Base-by-base conservation (phyloP, 768 basidiomycete genomes). In the Lentinula edodes region DNA sequence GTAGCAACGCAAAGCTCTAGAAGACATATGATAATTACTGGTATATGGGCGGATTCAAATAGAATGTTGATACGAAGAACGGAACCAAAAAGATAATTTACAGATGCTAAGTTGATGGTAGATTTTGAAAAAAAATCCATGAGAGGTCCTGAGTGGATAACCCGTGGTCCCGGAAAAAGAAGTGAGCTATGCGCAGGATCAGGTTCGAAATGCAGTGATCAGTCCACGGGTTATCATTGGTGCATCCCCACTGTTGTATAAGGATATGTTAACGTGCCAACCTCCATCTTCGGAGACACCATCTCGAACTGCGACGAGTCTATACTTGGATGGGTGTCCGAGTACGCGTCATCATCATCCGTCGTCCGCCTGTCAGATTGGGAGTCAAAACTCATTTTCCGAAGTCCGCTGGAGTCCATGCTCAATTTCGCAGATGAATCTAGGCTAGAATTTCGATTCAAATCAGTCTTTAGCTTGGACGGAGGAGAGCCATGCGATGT, bases 221-320 rank as follows among this genome's bases (percentile, higher is more conserved):
- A 45, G 28, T 28, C 3, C 28, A 28, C 28, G 13, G 38, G 10
- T 10, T 9, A 23, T 48, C 8, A 48, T 20, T 48, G 46, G 46
- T 59, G 58, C 18, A 36, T 36, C 6, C 58, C 46, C 20, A 59
- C 48, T 38, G 58, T 59, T 9, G 58, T 59, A 67, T 86, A 86
- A 20, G 87, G 86, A 68, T 86, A 86, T 62, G 79, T 75, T 63
- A 87, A 67, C 42, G 76, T 66, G 69, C 76, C 64, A 65, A 66
- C 61, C 63, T 72, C 70, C 66, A 74, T 74, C 72, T 80, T 80
- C 43, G 86, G 78, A 23, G 83, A 80, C 35, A 88, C 80, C 41
- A 87, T 80, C 72, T 89, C 88, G 67, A 88, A 88, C 67, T 87
- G 85, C 15, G 85, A 83, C 13, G 75, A 77, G 66, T 90, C 87